These are phyloP conservation scores for Fusarium musae DNA, from an alignment of 2,329 filamentous ascomycete species.

Conservation along the genomic window DNA sequence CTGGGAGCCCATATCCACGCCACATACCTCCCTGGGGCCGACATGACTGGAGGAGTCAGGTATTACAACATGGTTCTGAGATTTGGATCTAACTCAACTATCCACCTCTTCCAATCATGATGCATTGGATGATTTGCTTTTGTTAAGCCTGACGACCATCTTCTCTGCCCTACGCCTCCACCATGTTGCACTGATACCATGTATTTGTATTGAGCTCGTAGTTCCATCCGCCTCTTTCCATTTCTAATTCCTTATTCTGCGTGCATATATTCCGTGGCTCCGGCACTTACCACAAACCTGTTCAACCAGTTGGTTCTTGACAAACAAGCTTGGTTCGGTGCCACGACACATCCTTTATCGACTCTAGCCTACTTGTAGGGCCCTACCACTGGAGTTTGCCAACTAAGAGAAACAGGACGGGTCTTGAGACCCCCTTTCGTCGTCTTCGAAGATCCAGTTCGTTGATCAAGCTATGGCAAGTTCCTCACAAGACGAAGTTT, in stretches of 20 bases:
- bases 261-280: not conserved
- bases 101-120: slow-evolving; percentile 19
- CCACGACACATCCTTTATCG: slow-evolving; percentile 5
- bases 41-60: slow-evolving; percentile 11
- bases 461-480: slow-evolving; percentile 26
- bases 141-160: slow-evolving; percentile 12
- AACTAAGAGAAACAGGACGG: slow-evolving; percentile 7
- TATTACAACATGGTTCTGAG: slow-evolving; percentile 20
- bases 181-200: not conserved
- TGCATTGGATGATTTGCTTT: slow-evolving; percentile 18
- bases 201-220: not conserved
- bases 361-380: not conserved
- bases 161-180: slow-evolving; percentile 11
- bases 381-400: not conserved
- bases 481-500: slow-evolving; percentile 4
- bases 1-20: slow-evolving; percentile 37
- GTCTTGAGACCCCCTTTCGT: not conserved
- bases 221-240: not conserved
- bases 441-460: not conserved
- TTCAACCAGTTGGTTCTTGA: slow-evolving; percentile 8
- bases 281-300: slow-evolving; percentile 4
- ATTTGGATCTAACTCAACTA: slow-evolving; percentile 23
- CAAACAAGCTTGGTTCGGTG: slow-evolving; percentile 11
- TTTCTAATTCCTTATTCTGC: not conserved
- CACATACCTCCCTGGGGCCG: slow-evolving; percentile 34